phyloP scores from a whole-genome alignment of 108 stramenopile genomes.

The Seminavis robusta region DNA sequence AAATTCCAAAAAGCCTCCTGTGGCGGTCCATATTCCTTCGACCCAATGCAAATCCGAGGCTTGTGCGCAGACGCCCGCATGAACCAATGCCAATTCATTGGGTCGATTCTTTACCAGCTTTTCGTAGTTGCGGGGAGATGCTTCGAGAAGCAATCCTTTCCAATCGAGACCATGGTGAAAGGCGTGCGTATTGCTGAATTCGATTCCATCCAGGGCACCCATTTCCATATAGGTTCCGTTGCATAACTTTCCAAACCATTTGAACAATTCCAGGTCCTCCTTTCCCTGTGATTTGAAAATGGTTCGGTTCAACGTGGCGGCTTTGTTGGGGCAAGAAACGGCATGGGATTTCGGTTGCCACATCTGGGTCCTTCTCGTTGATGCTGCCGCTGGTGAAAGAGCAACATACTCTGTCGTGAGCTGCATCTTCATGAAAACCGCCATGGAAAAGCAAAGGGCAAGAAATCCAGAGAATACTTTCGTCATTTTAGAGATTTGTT shows the following conservation, averaged over 20 bases:
- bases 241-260: slow-evolving; percentile 21
- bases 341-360: too few species aligned
- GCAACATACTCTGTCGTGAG: too few species aligned
- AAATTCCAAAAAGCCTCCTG: slow-evolving; percentile 9
- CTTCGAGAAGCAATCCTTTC: slow-evolving; percentile 26
- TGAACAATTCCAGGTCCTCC: slow-evolving; percentile 17
- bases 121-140: background rate
- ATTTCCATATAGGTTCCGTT: slow-evolving; percentile 36
- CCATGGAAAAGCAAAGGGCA: too few species aligned
- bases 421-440: too few species aligned
- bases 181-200: slow-evolving; percentile 21
- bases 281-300: background rate
- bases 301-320: slow-evolving; percentile 1
- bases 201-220: slow-evolving; percentile 31
- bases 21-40: too few species aligned
- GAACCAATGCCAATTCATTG: slow-evolving; percentile 2
- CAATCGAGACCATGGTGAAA: slow-evolving; percentile 30
- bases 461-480: too few species aligned
- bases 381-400: too few species aligned
- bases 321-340: background rate
- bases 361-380: too few species aligned
- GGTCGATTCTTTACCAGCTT: slow-evolving; percentile 17
- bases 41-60: slow-evolving; percentile 5
- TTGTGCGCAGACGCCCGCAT: slow-evolving; percentile 13
- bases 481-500: too few species aligned